Evolutionary conservation across 169 alveolate genomes (phyloP), one percentile per base, ranked within the genome.

Genomic region (Plasmodium billcollinsi): DNA sequence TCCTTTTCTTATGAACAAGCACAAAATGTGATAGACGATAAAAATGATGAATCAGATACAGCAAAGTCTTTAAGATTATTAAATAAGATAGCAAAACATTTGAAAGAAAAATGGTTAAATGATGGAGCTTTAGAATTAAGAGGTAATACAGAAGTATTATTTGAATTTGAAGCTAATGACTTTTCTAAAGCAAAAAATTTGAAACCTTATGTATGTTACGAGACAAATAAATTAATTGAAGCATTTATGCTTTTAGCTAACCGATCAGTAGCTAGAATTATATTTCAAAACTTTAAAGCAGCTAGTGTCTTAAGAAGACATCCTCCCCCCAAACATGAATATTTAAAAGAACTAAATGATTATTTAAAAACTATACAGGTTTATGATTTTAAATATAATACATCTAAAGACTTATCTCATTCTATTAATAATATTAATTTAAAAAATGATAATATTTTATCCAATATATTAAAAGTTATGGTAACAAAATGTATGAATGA

Each of bases 181-280:
- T 95, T 96, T 74, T 62, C 93, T 8, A 91, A 93, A 62, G 91
- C 93, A 15, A 76, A 90, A 76, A 94, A 94, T 65, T 70, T 95
- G 89, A 93, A 93, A 73, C 93, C 94, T 26, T 95, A 95, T 67
- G 72, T 88, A 1, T 50, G 89, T 0, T 95, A 94, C 54, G 97
- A 95, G 26, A 95, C 98, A 58, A 94, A 94, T 75, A 74, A 90
- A 26, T 88, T 94, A 94, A 98, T 98, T 65, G 99, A 99, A 94
- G 99, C 99, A 93, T 98, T 98, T 93, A 99, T 99, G 99, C 96
- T 99, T 74, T 92, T 98, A 80, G 99, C 99, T 3, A 99, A 99
- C 93, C 94, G 97, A 47, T 94, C 99, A 15, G 99, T 99, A 26
- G 99, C 99, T 5, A 95, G 92, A 71, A 95, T 97, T 76, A 96